Conservation (phyloP, 495 filamentous ascomycete genomes). For the Annulohypoxylon maeteangense region DNA sequence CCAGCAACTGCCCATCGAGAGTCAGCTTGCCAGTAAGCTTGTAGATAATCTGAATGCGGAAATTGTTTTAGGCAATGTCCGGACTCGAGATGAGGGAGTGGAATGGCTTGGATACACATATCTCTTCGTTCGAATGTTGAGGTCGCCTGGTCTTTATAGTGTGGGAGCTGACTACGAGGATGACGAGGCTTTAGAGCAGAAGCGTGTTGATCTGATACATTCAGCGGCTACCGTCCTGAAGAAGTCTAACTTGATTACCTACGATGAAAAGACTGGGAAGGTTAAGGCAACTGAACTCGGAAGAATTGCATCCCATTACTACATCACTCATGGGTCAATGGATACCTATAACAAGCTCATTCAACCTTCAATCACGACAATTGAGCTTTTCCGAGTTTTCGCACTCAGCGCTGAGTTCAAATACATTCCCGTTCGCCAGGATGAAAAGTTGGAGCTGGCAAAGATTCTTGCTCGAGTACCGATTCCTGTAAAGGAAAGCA, state of each 20-base stretch:
- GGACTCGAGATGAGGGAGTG: slow-evolving; percentile 91
- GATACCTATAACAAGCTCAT: slow-evolving; percentile 94
- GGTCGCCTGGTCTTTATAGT: slow-evolving; percentile 94
- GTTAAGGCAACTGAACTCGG: slow-evolving; percentile 93
- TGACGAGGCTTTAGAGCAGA: slow-evolving; percentile 91
- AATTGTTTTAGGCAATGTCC: slow-evolving; percentile 93
- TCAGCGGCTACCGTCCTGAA: slow-evolving; percentile 91
- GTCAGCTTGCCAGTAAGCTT: slow-evolving; percentile 90
- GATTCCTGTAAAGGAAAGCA: slow-evolving; percentile 95
- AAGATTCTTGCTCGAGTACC: slow-evolving; percentile 91
- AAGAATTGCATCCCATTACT: slow-evolving; percentile 96
- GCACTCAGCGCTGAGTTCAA: slow-evolving; percentile 98
- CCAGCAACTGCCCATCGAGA: slow-evolving; percentile 97
- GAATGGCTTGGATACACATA: slow-evolving; percentile 99
- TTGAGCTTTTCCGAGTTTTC: slow-evolving; percentile 98
- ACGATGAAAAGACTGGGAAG: slow-evolving; percentile 92
- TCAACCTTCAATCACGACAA: slow-evolving; percentile 87
- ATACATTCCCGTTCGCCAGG: slow-evolving; percentile 96
- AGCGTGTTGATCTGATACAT: slow-evolving; percentile 94
- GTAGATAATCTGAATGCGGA: slow-evolving; percentile 98
- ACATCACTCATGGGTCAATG: slow-evolving; percentile 97
- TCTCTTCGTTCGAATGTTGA: slow-evolving; percentile 96
- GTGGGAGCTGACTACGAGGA: slow-evolving; percentile 96
- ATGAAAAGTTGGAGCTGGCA: slow-evolving; percentile 95
- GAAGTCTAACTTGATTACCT: slow-evolving; percentile 87